Percentiles rank a stretch among this genome's conserved stretches.
These are phyloP conservation scores for Termitomyces titanicus DNA, from an alignment of 768 basidiomycete genomes.

Conservation along the genomic window DNA sequence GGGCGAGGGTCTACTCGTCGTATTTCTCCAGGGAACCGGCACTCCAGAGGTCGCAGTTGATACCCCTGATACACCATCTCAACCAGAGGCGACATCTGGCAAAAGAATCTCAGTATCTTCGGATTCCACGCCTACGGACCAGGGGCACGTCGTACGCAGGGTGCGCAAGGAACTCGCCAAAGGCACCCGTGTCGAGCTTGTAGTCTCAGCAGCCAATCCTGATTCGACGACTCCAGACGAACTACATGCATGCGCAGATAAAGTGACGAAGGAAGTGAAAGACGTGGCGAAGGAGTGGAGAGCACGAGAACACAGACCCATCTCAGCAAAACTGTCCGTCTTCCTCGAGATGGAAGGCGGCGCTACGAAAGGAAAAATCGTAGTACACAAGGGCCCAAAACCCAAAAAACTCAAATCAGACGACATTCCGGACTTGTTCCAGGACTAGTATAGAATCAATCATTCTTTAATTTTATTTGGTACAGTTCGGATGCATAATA, in stretches of 20 bases:
- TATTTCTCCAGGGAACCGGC: constrained; percentile 43
- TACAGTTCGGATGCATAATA: not conserved
- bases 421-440: constrained; percentile 7
- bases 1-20: constrained; percentile 23
- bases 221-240: not conserved
- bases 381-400: constrained; percentile 8
- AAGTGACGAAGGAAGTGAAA: not conserved
- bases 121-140: not conserved
- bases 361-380: not conserved
- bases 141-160: not conserved
- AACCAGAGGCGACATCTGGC: not conserved
- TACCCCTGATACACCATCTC: not conserved
- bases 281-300: not conserved
- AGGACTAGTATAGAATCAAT: constrained; percentile 1
- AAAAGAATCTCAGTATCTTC: not conserved
- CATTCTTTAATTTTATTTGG: not conserved
- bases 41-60: not conserved
- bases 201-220: not conserved
- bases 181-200: constrained; percentile 1
- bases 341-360: constrained; percentile 1
- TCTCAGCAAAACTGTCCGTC: not conserved
- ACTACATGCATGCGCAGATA: not conserved
- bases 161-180: not conserved
- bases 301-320: not conserved
- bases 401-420: constrained; percentile 1